Evolutionary conservation across 108 stramenopile genomes (phyloP).

Genomic region (Pseudonitzschia multiseries): DNA sequence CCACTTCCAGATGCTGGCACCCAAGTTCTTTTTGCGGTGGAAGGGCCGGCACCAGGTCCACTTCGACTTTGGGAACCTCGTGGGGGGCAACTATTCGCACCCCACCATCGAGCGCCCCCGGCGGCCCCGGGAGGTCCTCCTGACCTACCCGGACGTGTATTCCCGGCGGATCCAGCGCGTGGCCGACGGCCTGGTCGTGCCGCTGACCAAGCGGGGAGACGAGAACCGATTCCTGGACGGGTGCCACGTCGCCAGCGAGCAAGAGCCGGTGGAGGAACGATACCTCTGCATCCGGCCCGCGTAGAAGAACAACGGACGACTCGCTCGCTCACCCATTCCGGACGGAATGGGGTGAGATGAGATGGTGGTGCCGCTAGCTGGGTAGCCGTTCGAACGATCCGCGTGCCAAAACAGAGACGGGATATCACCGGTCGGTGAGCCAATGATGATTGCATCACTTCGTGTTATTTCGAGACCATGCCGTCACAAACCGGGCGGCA

Average conservation of each 20-base stretch:
- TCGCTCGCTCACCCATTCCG: too few species aligned
- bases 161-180: constrained; percentile 77
- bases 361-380: too few species aligned
- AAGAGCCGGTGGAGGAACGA: constrained; percentile 73
- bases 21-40: constrained; percentile 90
- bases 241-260: constrained; percentile 62
- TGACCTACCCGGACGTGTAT: constrained; percentile 71
- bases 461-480: too few species aligned
- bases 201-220: constrained; percentile 80
- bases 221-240: constrained; percentile 85
- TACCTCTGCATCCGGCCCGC: constrained; percentile 61
- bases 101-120: neutral
- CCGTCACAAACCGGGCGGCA: too few species aligned
- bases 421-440: too few species aligned
- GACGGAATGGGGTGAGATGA: too few species aligned
- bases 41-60: constrained; percentile 94
- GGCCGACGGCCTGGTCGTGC: constrained; percentile 66
- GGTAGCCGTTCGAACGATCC: too few species aligned
- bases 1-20: constrained; percentile 94
- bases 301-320: neutral
- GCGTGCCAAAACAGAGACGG: too few species aligned
- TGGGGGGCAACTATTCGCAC: neutral
- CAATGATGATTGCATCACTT: too few species aligned
- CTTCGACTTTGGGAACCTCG: constrained; percentile 69
- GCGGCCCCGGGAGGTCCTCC: constrained; percentile 29